Conservation (phyloP, 345 rosid species). For the Gossypium herbaceum region DNA sequence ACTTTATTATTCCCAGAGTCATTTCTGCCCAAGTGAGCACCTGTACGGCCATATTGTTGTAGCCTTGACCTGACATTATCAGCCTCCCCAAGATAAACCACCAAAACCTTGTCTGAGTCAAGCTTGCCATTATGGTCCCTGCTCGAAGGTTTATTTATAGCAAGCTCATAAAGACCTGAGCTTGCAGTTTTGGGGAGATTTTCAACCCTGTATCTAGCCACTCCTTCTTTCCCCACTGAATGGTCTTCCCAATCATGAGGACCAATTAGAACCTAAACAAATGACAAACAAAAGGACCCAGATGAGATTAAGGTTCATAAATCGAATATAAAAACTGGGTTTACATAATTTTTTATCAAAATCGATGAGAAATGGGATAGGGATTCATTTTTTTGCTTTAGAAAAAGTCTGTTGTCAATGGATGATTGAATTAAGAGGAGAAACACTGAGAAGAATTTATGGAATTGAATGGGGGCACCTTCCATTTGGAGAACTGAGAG, state of each 20-base stretch:
- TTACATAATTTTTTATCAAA: too few relatives aligned
- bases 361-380: too few relatives aligned
- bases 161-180: conserved; percentile 83
- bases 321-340: background rate
- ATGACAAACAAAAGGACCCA: background rate
- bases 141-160: conserved; percentile 25
- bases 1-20: conserved; percentile 21
- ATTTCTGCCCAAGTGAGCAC: conserved; percentile 60
- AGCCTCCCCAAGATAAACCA: conserved; percentile 80
- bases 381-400: too few relatives aligned
- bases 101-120: conserved; percentile 38
- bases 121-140: conserved; percentile 37
- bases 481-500: conserved; percentile 65
- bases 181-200: conserved; percentile 53
- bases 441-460: background rate
- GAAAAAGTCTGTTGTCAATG: background rate
- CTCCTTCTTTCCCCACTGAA: conserved; percentile 61
- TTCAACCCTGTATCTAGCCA: conserved; percentile 65
- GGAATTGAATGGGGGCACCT: conserved; percentile 34
- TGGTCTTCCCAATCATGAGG: conserved; percentile 73
- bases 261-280: conserved; percentile 59
- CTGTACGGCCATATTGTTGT: conserved; percentile 76
- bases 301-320: background rate
- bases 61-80: conserved; percentile 75
- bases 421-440: background rate